Conservation (phyloP, 169 alveolate species). For the Plasmodium yoelii region DNA sequence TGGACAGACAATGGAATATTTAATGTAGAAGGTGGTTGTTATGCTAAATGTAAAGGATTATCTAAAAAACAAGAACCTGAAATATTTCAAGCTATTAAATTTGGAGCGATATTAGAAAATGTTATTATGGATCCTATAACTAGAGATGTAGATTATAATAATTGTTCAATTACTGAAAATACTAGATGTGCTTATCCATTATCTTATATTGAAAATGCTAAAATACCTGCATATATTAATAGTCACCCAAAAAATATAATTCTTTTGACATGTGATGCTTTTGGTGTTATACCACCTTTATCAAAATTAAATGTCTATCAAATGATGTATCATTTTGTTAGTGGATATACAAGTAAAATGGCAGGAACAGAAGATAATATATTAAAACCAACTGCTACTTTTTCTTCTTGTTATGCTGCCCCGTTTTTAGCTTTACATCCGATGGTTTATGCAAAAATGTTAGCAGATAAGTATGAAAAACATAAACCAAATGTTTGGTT, state of each 20-base stretch:
- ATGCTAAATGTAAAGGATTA: conserved; percentile 94
- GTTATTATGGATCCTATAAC: conserved; percentile 89
- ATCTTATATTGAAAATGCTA: conserved; percentile 92
- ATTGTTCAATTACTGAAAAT: conserved; percentile 93
- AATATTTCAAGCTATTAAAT: conserved; percentile 93
- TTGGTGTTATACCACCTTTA: conserved; percentile 97
- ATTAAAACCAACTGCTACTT: conserved; percentile 94
- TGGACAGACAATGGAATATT: conserved; percentile 97
- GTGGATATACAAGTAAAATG: conserved; percentile 97
- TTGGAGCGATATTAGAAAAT: conserved; percentile 94
- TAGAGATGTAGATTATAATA: conserved; percentile 92
- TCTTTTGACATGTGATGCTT: conserved; percentile 96
- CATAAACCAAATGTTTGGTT: conserved; percentile 91
- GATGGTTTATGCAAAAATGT: conserved; percentile 92
- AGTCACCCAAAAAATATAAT: conserved; percentile 96
- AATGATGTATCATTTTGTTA: conserved; percentile 95
- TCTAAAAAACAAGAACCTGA: conserved; percentile 96
- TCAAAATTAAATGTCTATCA: conserved; percentile 91
- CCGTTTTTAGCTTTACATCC: conserved; percentile 97
- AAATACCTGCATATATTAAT: conserved; percentile 94
- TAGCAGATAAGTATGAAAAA: conserved; percentile 82
- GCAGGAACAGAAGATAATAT: conserved; percentile 96
- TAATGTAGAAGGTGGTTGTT: conserved; percentile 99
- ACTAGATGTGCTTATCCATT: conserved; percentile 96
- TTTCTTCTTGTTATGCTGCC: conserved; percentile 97